Conservation (phyloP, 768 basidiomycete genomes). For the Obba rivulosa region DNA sequence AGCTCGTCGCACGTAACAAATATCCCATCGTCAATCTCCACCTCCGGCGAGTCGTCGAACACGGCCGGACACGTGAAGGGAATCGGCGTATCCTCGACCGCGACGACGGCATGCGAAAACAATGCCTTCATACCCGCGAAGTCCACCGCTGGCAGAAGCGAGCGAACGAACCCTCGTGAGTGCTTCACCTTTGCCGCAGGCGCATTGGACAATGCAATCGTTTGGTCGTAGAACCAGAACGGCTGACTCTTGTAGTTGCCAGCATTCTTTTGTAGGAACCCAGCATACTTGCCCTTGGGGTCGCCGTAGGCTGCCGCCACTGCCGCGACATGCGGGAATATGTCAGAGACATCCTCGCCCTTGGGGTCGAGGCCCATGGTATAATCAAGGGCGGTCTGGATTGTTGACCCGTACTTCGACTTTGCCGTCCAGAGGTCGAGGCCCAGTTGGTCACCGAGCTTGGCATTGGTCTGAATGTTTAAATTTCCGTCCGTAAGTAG, state of each 20-base stretch:
- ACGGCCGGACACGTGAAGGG: constrained; percentile 35
- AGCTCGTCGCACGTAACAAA: constrained; percentile 40
- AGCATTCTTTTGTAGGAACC: constrained; percentile 33
- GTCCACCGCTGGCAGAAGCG: not conserved
- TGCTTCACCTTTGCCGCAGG: constrained; percentile 20
- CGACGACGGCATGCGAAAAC: not conserved
- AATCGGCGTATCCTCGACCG: constrained; percentile 1
- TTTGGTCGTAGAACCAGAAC: constrained; percentile 47
- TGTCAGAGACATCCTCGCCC: constrained; percentile 33
- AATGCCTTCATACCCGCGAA: not conserved
- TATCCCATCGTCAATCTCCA: constrained; percentile 39
- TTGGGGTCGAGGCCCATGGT: constrained; percentile 37
- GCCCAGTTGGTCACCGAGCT: constrained; percentile 48
- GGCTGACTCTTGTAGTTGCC: constrained; percentile 31
- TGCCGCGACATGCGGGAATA: constrained; percentile 46
- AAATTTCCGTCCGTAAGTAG: not conserved
- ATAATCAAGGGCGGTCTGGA: constrained; percentile 48
- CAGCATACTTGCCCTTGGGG: constrained; percentile 41
- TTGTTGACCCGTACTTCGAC: constrained; percentile 45
- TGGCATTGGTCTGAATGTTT: constrained; percentile 41
- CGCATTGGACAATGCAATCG: constrained; percentile 32
- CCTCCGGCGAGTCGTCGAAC: constrained; percentile 23
- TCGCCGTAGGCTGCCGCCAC: constrained; percentile 52
- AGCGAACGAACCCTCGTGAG: too few species aligned
- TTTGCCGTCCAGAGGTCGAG: constrained; percentile 41